Percentiles rank a stretch among this genome's conserved stretches.
These are phyloP conservation scores for Penicillium cinerascens DNA, from an alignment of 495 filamentous ascomycete species.

Conservation along the genomic window DNA sequence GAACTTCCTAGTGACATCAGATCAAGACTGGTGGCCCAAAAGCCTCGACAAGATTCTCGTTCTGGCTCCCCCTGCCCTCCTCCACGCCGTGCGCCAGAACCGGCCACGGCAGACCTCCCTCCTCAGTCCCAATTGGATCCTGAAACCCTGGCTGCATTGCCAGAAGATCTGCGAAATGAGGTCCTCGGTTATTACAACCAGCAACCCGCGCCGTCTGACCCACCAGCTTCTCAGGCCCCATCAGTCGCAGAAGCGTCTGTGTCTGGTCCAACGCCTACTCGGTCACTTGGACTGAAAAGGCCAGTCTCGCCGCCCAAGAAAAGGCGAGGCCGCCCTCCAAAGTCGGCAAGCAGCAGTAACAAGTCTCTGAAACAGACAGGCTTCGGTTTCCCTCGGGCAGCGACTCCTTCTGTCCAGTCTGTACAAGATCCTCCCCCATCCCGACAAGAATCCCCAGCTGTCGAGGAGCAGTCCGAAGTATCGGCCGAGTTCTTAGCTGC, in stretches of 20 bases:
- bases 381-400: constrained; percentile 47
- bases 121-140: constrained; percentile 63
- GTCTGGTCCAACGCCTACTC: constrained; percentile 48
- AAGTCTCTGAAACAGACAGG: constrained; percentile 63
- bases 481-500: constrained; percentile 75
- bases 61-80: constrained; percentile 31
- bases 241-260: constrained; percentile 26
- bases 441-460: constrained; percentile 16
- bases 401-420: constrained; percentile 7
- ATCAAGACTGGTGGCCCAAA: constrained; percentile 59
- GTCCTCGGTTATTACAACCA: constrained; percentile 63
- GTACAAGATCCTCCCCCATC: constrained; percentile 7
- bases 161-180: constrained; percentile 79
- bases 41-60: constrained; percentile 28
- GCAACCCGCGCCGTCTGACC: background rate
- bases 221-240: constrained; percentile 20
- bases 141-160: constrained; percentile 71
- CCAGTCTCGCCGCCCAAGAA: constrained; percentile 57
- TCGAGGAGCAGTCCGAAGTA: constrained; percentile 40
- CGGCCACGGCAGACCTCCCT: constrained; percentile 30
- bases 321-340: constrained; percentile 45
- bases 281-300: constrained; percentile 41
- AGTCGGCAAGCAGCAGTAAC: constrained; percentile 32
- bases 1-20: constrained; percentile 80
- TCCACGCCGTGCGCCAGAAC: constrained; percentile 13